Base-by-base conservation (phyloP, 208 protist species). In the Kentomonas sorsogonicus region DNA sequence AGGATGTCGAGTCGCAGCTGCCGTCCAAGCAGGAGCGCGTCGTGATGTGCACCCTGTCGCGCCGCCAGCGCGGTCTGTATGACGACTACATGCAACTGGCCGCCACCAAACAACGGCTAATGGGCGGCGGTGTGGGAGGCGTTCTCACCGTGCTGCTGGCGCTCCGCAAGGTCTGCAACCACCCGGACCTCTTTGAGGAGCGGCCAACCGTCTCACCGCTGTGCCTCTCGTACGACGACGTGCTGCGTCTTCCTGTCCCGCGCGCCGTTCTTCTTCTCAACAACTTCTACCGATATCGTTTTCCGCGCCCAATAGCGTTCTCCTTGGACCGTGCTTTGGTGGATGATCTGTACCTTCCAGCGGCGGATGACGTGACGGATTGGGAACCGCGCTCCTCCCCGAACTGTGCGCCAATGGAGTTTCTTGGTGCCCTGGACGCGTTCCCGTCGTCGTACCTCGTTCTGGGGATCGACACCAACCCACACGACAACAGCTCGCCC, bases 131-230 rank as follows among this genome's bases (percentile, higher is more conserved):
- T 16, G 85, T 86, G 4, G 72, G 96, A 27, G 86, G 87, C 0
- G 89, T 98, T 11, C 74, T 98, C 43, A 91, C 96, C 50, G 91
- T 98, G 26, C 73, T 99, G 5, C 95, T 98, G 71, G 92, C 96
- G 46, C 79, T 99, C 18, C 80, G 97, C 27, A 99, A 98, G 63
- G 94, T 98, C n/a, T 99, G 97, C 72, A 97, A 99, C 61, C 98
- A 99, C 69, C 98, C 98, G 0, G 90, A 98, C 55, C 66, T 99
- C 31, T 99, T 98, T 60, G 93, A 97, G 60, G 78, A 86, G 56
- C 74, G 86, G 1, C 80, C 86, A 4, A 92, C 77, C 0, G 10
- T 79, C 29, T 90, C 81, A 15, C 84, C 86, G 20, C 68, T 94
- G n/a, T 63, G 77, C 29, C 58, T 91, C 7, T 66, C 68, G 44